Evolutionary conservation across 208 protist genomes (phyloP).

Genomic region (Wallacemonas sp.): DNA sequence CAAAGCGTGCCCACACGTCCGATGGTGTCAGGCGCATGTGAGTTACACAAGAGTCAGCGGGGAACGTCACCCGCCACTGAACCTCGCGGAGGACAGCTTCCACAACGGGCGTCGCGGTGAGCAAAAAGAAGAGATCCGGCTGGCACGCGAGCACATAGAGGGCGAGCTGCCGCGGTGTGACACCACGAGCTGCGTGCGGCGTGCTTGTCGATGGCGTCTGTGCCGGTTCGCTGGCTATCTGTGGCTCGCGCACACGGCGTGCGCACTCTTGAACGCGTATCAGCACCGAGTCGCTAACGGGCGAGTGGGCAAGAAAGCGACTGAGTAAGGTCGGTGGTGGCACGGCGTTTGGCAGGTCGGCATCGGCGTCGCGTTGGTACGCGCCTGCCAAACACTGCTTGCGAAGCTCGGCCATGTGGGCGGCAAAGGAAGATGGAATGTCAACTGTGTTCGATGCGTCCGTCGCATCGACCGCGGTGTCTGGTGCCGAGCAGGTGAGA

Average conservation of each 20-base stretch:
- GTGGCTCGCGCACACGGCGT: background rate
- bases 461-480: too few species aligned
- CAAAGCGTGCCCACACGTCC: background rate
- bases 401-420: constrained; percentile 8
- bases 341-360: too few species aligned
- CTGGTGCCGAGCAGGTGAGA: too few species aligned
- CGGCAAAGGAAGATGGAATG: too few species aligned
- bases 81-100: constrained; percentile 28
- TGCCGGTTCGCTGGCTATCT: too few species aligned
- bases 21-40: background rate
- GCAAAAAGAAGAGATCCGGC: constrained; percentile 36
- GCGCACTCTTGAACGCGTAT: background rate
- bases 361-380: too few species aligned
- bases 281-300: constrained; percentile 8
- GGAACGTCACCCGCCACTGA: too few species aligned
- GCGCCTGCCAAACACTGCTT: constrained; percentile 10
- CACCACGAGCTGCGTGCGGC: background rate
- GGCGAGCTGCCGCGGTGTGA: background rate
- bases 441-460: too few species aligned
- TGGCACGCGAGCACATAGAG: constrained; percentile 26
- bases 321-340: too few species aligned
- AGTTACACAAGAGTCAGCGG: background rate
- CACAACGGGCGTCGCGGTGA: constrained; percentile 26
- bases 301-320: constrained; percentile 17
- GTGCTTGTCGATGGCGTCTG: background rate